Base-by-base conservation (phyloP, 306 rosid species). In the Cucumis hystrix region DNA sequence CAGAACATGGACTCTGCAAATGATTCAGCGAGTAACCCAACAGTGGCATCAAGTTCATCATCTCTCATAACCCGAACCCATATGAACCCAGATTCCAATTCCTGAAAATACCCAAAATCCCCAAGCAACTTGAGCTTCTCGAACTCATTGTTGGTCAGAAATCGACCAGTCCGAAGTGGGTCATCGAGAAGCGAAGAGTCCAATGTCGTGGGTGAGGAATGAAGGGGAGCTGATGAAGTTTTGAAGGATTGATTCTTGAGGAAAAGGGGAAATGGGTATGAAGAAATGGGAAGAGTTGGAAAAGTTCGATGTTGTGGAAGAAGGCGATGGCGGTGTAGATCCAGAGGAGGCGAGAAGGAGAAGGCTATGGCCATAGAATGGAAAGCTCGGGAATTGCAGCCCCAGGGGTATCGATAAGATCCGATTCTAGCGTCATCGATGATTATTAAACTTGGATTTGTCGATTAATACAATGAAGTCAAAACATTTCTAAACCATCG, bases 31-130 rank as follows among this genome's bases (percentile, higher is more conserved):
- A 95, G 90, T 76, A 95, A 81, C 21, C 61, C 86, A 2, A 89
- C 92, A n/a, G 84, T 84, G 40, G 49, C 2, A 65, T 91, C 92
- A 75, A 87, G 77, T 66, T 90, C 96, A 25, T 82, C 87, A 6
- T 83, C 57, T 68, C 93, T 83, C 98, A 95, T 92, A 6, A 87
- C 92, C 30, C 97, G 92, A 77, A 95, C 84, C 88, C 81, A 86
- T 66, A 95, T 47, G 39, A 87, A 78, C 74, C 98, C 99, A 63
- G 93, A 89, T 77, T 89, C 76, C 79, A 90, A 81, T 52, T 91
- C 87, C 68, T 80, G 81, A 15, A 54, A 80, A 67, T 89, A 92
- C 15, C 74, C 17, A 83, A 92, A 92, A 59, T 54, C 57, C 35
- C 86, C 88, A 4, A 95, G 96, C 54, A 73, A 65, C 28, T 76